Base-by-base conservation (phyloP, 129 eudicot genomes). In the Flaveria linearis region DNA sequence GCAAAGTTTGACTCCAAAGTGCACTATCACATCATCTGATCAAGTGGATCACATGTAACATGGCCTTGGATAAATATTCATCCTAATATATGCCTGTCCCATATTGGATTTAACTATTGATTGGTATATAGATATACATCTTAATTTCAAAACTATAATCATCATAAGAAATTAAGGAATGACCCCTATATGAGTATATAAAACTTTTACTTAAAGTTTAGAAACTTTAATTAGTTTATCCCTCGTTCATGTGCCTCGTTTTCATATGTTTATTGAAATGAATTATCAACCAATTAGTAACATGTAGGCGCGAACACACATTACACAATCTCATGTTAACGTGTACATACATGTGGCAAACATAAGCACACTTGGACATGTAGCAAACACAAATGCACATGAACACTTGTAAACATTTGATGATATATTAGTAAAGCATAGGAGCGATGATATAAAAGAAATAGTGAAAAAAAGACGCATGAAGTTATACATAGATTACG, bases 31-130 rank as follows among this genome's bases (percentile, higher is more conserved):
- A 80, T 80, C 83, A 80, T 80, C 42, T 13, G 42, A 61, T 23
- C 68, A 62, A 23, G 43, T 13, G 16, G 65, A 57, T 60, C 62
- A 53, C 51, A 52, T 66, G 83, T 53, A 43, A 23, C 78, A 66
- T 80, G 83, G 83, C 68, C 73, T 41, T 39, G 25, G 78, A 79
- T 52, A 41, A 49, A 71, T 47, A 5, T 78, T 61, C 47, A 71
- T 71, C 65, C 77, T 17, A 71, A 79, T n/a, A 80, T 80, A 63
- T 52, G 73, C 58, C 42, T 72, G 83, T 71, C 78, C 30, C 53
- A 68, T 65, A 63, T 52, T 72, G 41, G 74, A 73, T 80, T 72
- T 73, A 73, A 41, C 18, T 62, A 71, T 45, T 58, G 15, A 55
- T 76, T 76, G 73, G 18, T 63, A 62, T 46, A 64, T 64, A 36